Evolutionary conservation across 202 grass and related monocot species (phyloP), one percentile per base, ranked within the genome.

Genomic region (Alloteropsis angusta): DNA sequence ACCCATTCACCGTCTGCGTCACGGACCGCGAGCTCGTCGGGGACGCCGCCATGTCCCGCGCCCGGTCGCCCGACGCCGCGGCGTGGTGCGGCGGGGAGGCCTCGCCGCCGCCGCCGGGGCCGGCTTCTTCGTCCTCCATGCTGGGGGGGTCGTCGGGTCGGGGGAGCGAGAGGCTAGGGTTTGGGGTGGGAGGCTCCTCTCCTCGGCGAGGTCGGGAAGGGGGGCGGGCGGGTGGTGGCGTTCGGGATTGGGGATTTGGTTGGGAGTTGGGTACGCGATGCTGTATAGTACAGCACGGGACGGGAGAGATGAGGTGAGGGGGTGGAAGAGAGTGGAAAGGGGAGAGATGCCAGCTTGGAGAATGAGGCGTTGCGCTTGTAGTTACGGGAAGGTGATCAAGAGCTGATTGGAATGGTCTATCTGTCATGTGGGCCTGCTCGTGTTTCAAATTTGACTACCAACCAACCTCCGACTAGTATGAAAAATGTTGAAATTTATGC

Each of bases 1-100:
- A 99, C 11, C 96, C 96, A 69, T 96, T 93, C 73, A 99, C 90
- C 48, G 96, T 99, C 84, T 96, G 89, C 80, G 88, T 96, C 68
- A 99, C 88, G 54, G 96, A 93, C 18, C 92, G 90, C n/a, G 92
- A 96, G 72, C 92, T 85, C 64, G 96, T 91, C 79, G 92, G 96
- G 48, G 90, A 96, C 35, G 84, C 77, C 19, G 86, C 63, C 39
- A 82, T 44, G 80, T 96, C 88, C 39, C 79, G 72, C 55, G 35
- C 81, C 64, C 65, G 75, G 52, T 74, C 65, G 45, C 59, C 57
- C 15, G 60, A 55, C 34, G 64, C 83, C 59, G 59, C 76, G n/a
- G 26, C 71, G 55, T 71, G 80, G 86, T 81, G 85, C 55, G 79
- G 53, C 7, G 87, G 79, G 75, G 84, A 87, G 25, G 84, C 56